Conservation (phyloP, 139 green algal species). For the Coelastrella sp. region DNA sequence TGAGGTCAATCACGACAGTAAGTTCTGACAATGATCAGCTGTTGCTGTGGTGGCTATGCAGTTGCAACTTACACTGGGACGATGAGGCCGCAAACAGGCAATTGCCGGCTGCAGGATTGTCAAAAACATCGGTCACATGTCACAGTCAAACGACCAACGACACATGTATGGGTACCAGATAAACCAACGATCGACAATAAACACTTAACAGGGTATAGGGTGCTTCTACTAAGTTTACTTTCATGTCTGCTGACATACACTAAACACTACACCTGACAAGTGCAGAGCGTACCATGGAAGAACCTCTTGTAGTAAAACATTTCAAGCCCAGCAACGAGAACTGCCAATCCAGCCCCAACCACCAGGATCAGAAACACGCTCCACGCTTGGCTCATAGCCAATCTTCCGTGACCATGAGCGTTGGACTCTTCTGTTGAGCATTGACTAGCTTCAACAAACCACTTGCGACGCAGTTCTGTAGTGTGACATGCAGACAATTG, state of each 20-base stretch:
- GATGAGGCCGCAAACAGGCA: too few relatives aligned
- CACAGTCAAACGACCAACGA: too few relatives aligned
- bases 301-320: constrained; percentile 32
- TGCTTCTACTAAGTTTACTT: neutral
- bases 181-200: too few relatives aligned
- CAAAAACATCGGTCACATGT: too few relatives aligned
- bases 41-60: neutral
- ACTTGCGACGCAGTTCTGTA: constrained; percentile 39
- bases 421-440: neutral
- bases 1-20: neutral
- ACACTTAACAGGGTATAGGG: too few relatives aligned
- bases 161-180: too few relatives aligned
- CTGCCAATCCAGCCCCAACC: neutral
- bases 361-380: constrained; percentile 34
- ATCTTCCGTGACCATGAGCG: neutral
- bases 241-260: neutral
- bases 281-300: neutral
- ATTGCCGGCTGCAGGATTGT: too few relatives aligned
- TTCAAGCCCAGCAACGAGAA: neutral
- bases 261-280: neutral
- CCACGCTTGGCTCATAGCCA: neutral
- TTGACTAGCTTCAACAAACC: constrained; percentile 22
- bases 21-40: neutral
- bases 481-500: neutral
- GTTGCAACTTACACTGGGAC: too few relatives aligned